Evolutionary conservation across 2,329 filamentous ascomycete species (phyloP), one percentile per base, ranked within the genome.

Genomic region (Blastomyces parvus): DNA sequence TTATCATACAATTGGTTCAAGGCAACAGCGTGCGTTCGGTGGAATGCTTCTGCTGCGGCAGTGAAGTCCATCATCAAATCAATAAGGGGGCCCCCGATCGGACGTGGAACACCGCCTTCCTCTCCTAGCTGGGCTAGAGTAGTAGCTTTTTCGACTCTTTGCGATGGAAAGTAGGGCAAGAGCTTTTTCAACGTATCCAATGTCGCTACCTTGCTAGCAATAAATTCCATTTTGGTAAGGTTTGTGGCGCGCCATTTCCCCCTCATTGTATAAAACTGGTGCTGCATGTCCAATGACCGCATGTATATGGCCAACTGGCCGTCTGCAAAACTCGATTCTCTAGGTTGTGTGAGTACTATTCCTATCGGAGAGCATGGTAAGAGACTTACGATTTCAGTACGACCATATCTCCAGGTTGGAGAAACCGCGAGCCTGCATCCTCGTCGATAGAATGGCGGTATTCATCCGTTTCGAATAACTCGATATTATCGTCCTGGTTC

Each of bases 141-240:
- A 5, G 64, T 52, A 17, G 69, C 69, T 44, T 71, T 62, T 59
- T 69, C 62, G 6, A 74, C 69, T 17, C 69, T 62, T 0, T 60
- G 50, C 40, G 72, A 69, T 0, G 84, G 84, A 3, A 86, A 74
- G 69, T 82, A 81, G 3, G 80, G 78, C 11, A 81, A 64, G 3
- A 86, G 69, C 1, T 78, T 75, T 14, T 78, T 69, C 3, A 86
- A 66, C 33, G 80, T 66, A 36, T 78, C 71, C 1, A 73, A 74
- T 36, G 79, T 72, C 11, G 82, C 76, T 66, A 82, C 83, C 30
- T 74, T 73, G 58, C 81, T 78, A 13, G 84, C 73, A 11, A 79
- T 75, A 67, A 81, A 84, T 56, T 79, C 76, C 8, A 84, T 70
- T 40, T 73, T 69, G 25, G 67, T 70, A 4, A 76, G 69, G 8